Percentiles rank a stretch among this genome's conserved stretches.
Conservation (phyloP, 2,329 filamentous ascomycete species). For the Verticillium nubilum region DNA sequence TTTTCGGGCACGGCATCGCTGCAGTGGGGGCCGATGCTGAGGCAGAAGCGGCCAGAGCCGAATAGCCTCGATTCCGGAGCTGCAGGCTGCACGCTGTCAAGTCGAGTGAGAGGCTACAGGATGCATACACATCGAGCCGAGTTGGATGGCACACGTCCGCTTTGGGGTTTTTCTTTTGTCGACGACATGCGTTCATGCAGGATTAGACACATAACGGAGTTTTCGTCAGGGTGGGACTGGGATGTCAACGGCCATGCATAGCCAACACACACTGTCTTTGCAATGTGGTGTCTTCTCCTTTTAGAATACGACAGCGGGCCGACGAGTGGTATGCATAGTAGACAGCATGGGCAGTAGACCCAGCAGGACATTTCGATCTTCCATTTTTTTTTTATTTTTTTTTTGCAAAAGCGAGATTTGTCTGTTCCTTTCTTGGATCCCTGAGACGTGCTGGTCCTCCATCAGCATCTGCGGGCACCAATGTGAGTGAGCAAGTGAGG, state of each 20-base stretch:
- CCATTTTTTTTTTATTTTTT: conserved; percentile 6
- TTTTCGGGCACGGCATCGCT: too few relatives aligned
- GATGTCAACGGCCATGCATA: background rate
- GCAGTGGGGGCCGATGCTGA: background rate
- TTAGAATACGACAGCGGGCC: background rate
- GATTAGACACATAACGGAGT: background rate
- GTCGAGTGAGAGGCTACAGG: background rate
- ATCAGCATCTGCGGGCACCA: background rate
- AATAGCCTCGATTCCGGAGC: background rate
- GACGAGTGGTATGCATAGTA: background rate
- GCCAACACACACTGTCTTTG: background rate
- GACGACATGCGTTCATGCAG: background rate
- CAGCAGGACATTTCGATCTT: background rate
- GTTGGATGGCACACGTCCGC: background rate
- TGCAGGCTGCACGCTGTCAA: background rate
- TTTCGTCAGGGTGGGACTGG: background rate
- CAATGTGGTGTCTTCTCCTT: background rate
- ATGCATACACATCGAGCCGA: background rate
- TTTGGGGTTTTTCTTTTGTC: background rate
- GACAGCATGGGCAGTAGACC: background rate
- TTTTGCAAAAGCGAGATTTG: background rate
- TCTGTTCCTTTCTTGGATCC: background rate
- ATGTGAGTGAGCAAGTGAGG: background rate
- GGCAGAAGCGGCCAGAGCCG: background rate
- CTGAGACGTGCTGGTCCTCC: too few relatives aligned